These are phyloP conservation scores for Neurospora sp. DNA, from an alignment of 495 filamentous ascomycete species.

Conservation along the genomic window DNA sequence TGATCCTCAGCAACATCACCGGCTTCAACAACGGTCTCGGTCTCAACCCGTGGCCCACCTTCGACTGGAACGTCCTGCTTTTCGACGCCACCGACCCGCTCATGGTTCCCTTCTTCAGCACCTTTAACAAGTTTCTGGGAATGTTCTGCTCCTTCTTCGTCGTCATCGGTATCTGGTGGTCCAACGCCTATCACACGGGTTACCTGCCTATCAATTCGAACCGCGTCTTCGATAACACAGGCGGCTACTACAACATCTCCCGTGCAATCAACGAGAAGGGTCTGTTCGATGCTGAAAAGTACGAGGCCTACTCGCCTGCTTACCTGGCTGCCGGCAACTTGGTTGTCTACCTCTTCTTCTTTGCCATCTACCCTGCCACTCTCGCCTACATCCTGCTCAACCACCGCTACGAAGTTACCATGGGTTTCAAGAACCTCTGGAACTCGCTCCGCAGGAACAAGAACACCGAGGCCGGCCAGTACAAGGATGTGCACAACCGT, in stretches of 20 bases:
- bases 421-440: conserved; percentile 24
- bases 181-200: conserved; percentile 23
- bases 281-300: conserved; percentile 23
- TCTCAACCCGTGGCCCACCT: conserved; percentile 29
- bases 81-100: conserved; percentile 23
- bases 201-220: conserved; percentile 31
- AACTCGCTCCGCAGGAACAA: conserved; percentile 19
- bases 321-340: conserved; percentile 25
- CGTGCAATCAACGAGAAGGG: conserved; percentile 20
- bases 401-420: conserved; percentile 26
- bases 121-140: conserved; percentile 28
- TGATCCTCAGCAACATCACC: conserved; percentile 19
- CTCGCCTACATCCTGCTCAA: conserved; percentile 25
- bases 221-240: conserved; percentile 26
- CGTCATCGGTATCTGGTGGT: conserved; percentile 25
- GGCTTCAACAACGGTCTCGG: conserved; percentile 28
- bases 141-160: conserved; percentile 14
- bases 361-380: conserved; percentile 28
- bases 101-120: conserved; percentile 30
- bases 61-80: conserved; percentile 27
- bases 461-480: conserved; percentile 6
- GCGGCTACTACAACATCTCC: conserved; percentile 22
- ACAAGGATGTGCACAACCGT: conserved; percentile 27
- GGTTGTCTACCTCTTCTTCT: conserved; percentile 26
- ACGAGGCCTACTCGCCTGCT: conserved; percentile 27